Conservation (phyloP, 257 asterid species). For the Lycium ferocissimum region DNA sequence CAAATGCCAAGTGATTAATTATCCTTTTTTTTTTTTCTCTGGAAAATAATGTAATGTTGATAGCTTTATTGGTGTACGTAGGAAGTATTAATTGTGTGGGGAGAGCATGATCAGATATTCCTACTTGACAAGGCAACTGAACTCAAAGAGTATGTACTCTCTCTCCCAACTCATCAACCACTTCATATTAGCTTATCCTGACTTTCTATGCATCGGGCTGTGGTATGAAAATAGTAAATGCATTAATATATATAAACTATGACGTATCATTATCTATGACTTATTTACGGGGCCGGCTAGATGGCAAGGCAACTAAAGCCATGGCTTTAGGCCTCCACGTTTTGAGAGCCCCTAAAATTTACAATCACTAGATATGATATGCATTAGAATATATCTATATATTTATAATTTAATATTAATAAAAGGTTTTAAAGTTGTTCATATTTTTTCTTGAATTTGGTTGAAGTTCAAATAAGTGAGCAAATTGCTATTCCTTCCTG, state of each 20-base stretch:
- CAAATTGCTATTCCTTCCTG: too few relatives aligned
- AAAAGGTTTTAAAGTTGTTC: too few relatives aligned
- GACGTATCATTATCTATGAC: too few relatives aligned
- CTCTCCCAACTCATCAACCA: not conserved
- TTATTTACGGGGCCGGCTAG: too few relatives aligned
- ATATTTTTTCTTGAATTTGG: too few relatives aligned
- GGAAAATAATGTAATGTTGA: not conserved
- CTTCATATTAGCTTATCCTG: not conserved
- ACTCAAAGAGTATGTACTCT: constrained; percentile 59
- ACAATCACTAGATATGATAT: too few relatives aligned
- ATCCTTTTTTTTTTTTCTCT: not conserved
- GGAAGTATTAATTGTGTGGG: constrained; percentile 89
- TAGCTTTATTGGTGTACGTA: constrained; percentile 35
- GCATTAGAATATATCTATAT: too few relatives aligned
- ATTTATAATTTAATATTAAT: too few relatives aligned
- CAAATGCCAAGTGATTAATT: constrained; percentile 7
- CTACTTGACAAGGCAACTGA: constrained; percentile 61
- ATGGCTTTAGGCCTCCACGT: too few relatives aligned
- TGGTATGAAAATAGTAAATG: not conserved
- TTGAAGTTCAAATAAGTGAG: too few relatives aligned
- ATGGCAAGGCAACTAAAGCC: too few relatives aligned
- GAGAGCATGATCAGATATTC: constrained; percentile 75
- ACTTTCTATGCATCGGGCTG: not conserved
- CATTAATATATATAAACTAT: not conserved
- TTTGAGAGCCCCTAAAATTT: too few relatives aligned